Base-by-base conservation (phyloP, 2,329 filamentous ascomycete species). In the Simplicillium aogashimaense region DNA sequence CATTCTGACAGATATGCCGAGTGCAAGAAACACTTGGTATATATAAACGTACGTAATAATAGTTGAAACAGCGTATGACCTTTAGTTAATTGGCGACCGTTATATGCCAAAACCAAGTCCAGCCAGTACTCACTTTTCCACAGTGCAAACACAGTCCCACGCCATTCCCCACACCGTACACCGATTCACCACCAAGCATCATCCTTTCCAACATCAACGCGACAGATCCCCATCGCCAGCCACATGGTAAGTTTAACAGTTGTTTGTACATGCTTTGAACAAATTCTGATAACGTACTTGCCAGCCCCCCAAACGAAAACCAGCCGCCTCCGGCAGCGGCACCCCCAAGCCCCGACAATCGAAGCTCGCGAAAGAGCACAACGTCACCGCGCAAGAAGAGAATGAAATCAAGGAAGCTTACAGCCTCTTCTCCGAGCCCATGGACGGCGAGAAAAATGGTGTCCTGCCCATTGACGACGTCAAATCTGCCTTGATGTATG, bases 361-460 rank as follows among this genome's bases (percentile, higher is more conserved):
- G 43, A 94, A 88, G 60, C 85, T 95, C 52, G 90, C 90, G 25
- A 90, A 89, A 64, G 87, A 95, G 56, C 81, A 95, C 72, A 82
- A 88, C 59, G 78, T 97, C 55, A 82, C 78, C 12, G 83, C 81
- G 32, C 78, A 83, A 47, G 83, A 95, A 63, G 90, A 97, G 64
- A 74, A 76, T 50, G 88, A 95, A 64, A 95, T 98, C 56, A 81
- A 78, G 53, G 89, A 95, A 61, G 89, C 89, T 12, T 97, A 92
- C 60, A 71, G 76, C 16, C 73, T 97, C 7, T 98, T 97, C 59
- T 68, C 80, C 2, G 73, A 83, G 49, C 77, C 81, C 29, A 77
- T 77, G 60, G 72, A 79, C 15, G 77, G 82, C 38, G 81, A 89
- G 52, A 86, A 86, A 54, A 67, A 82, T 41, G 82, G 81, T 44